These are phyloP conservation scores for Diaporthe helianthi DNA, from an alignment of 2,329 filamentous ascomycete species.

Conservation along the genomic window DNA sequence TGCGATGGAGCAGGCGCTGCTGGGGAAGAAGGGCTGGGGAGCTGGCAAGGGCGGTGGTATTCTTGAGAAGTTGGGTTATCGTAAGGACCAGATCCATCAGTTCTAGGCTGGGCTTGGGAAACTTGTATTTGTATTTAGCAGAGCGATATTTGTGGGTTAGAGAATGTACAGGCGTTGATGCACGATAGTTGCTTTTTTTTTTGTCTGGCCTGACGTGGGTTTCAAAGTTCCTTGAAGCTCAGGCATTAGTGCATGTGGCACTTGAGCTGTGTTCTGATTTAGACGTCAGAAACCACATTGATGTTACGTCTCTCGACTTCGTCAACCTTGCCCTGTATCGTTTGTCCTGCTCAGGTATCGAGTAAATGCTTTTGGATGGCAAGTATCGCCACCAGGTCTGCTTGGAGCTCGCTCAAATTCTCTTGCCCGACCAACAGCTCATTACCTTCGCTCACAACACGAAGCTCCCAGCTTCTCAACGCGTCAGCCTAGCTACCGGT, in stretches of 20 bases:
- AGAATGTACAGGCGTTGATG: background rate
- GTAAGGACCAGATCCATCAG: slow-evolving; percentile 62
- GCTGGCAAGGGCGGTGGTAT: slow-evolving; percentile 52
- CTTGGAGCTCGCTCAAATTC: no score
- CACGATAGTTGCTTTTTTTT: no score
- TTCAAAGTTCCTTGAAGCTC: background rate
- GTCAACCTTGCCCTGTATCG: no score
- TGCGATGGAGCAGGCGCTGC: slow-evolving; percentile 66
- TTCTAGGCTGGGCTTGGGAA: slow-evolving; percentile 47
- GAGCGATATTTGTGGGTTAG: background rate
- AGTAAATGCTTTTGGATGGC: background rate
- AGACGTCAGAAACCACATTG: background rate
- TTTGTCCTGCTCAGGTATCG: no score
- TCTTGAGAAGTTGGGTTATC: slow-evolving; percentile 63
- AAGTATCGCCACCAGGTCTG: background rate
- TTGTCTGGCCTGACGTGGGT: background rate
- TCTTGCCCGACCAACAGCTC: no score
- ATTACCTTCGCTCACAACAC: no score
- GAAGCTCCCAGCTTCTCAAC: background rate
- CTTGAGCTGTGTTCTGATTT: background rate
- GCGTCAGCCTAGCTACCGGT: background rate
- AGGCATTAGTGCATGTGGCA: no score
- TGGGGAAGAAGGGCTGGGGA: slow-evolving; percentile 48
- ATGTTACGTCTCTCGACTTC: background rate
- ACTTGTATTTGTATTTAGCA: background rate